These are phyloP conservation scores for Cyamopsis tetragonoloba DNA, from an alignment of 306 rosid genomes.

Conservation along the genomic window DNA sequence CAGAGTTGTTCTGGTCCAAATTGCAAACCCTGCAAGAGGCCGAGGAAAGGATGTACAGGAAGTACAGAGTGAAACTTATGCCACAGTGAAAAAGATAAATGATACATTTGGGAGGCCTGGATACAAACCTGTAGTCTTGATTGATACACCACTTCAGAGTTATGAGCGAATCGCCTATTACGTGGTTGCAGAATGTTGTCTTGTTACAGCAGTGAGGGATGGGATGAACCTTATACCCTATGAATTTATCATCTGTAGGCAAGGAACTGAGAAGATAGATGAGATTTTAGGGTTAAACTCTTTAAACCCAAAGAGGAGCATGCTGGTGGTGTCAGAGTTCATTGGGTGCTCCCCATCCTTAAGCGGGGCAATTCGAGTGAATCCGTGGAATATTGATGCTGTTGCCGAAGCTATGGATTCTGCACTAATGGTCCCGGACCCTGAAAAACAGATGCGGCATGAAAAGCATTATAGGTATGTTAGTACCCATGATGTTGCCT, in stretches of 20 bases:
- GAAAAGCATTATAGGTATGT: constrained; percentile 89
- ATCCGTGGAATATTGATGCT: constrained; percentile 89
- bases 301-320: constrained; percentile 53
- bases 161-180: constrained; percentile 79
- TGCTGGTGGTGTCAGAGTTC: constrained; percentile 84
- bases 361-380: constrained; percentile 86
- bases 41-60: constrained; percentile 83
- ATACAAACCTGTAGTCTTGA: constrained; percentile 74
- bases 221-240: constrained; percentile 96
- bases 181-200: constrained; percentile 79
- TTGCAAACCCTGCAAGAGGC: constrained; percentile 90
- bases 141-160: constrained; percentile 66
- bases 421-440: constrained; percentile 54
- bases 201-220: constrained; percentile 90
- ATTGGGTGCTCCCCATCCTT: constrained; percentile 91
- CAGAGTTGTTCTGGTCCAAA: constrained; percentile 72
- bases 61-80: constrained; percentile 64
- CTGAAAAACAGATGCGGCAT: constrained; percentile 79
- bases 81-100: constrained; percentile 64
- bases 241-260: constrained; percentile 77
- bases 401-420: constrained; percentile 92
- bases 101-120: constrained; percentile 56
- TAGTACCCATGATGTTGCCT: constrained; percentile 84
- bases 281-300: constrained; percentile 51
- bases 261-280: constrained; percentile 73